phyloP scores from a whole-genome alignment of 2,329 filamentous ascomycete species.

The Pestalotiopsis sp. region DNA sequence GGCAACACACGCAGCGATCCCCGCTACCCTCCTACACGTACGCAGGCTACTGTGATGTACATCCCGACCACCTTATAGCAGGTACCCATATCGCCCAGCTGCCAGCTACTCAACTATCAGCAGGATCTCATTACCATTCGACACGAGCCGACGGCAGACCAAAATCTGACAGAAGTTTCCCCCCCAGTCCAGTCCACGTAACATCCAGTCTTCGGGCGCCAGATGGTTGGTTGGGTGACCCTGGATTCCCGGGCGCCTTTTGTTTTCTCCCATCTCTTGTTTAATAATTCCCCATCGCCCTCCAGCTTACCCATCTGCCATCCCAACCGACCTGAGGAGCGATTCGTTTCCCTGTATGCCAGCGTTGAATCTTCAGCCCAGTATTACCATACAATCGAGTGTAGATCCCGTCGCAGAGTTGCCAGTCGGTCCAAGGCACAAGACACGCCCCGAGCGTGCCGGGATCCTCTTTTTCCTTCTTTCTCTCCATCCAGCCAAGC shows the following conservation, averaged over 20 bases:
- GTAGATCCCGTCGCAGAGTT: not conserved
- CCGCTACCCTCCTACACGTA: not conserved
- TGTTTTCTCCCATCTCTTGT: not conserved
- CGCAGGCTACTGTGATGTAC: not conserved
- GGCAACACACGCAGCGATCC: not conserved
- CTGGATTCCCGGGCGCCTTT: not conserved
- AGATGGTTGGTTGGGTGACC: not conserved
- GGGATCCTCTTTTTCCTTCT: not conserved
- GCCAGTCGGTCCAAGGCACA: not conserved
- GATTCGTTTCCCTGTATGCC: not conserved
- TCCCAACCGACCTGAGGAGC: not conserved
- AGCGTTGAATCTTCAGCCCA: not conserved
- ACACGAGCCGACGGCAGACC: not conserved
- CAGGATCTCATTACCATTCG: not conserved
- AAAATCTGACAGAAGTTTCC: not conserved
- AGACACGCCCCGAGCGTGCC: not conserved
- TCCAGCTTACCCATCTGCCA: not conserved
- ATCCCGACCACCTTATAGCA: not conserved
- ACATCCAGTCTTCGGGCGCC: not conserved
- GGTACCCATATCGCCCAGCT: not conserved
- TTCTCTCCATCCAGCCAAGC: not conserved
- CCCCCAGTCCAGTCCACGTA: not conserved
- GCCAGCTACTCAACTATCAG: not conserved
- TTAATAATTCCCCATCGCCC: not conserved
- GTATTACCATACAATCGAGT: too few relatives aligned